Base-by-base conservation (phyloP, 1,284 basidiomycete species). In the Phaffia rhodozyma region DNA sequence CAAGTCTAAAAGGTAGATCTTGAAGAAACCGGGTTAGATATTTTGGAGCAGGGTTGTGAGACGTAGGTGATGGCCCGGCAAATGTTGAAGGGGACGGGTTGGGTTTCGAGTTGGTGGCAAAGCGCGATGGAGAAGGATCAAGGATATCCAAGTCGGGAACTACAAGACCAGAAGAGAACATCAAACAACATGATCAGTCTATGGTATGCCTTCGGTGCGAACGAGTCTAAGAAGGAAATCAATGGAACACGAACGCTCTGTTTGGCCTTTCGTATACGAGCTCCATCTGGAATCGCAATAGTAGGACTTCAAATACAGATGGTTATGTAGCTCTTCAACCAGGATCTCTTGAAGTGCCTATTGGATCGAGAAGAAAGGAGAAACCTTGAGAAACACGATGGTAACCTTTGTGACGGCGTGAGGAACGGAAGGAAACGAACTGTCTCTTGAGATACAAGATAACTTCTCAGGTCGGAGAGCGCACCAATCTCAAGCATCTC, bases 401-500 rank as follows among this genome's bases (percentile, higher is more conserved):
- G 34, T 38, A 29, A 21, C 30, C 18, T 53, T 38, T 50, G 21
- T 1, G 29, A 30, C 51, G 1, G 23, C n/a, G 29, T 34, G 18
- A 55, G 25, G 18, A 49, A 21, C 20, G 38, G 23, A 52, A 56
- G 6, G 27, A 16, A 53, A 78, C 85, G 62, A 66, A 90, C 91
- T 63, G 81, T 83, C 79, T 97, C 93, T 77, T 99, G 96, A 13
- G 84, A 81, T 43, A 81, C 78, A 53, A 97, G 82, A 77, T 97
- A 98, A 67, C 82, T 83, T 66, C 92, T 80, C 57, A 99, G 77
- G 74, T 99, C 96, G 20, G 87, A 80, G 49, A 97, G 80, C 4
- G 94, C 96, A 21, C 94, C 94, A 64, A 99, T 87, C 71, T 97
- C 94, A 64, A 86, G 80, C 82, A 98, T 87, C 69, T 97, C 94